phyloP scores from a whole-genome alignment of 371 early-diverging fungal genomes.

The Mucor plumbeus region DNA sequence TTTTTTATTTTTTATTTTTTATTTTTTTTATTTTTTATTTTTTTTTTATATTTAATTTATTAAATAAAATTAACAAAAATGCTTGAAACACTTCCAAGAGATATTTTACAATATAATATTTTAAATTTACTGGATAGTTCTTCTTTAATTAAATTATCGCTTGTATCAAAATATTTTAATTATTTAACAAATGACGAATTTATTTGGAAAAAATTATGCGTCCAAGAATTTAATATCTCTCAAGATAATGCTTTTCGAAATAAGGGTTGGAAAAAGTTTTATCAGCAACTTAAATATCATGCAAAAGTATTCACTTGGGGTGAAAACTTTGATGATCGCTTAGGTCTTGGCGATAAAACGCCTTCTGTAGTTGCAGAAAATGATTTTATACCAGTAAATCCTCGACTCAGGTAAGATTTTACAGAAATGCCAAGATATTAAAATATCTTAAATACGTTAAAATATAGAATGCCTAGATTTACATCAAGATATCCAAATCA shows the following conservation, averaged over 20 bases:
- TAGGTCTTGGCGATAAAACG: conserved; percentile 26
- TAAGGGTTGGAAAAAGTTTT: conserved; percentile 49
- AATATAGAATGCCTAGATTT: conserved; percentile 2
- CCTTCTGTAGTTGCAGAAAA: neutral
- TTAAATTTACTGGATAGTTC: conserved; percentile 29
- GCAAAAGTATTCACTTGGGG: conserved; percentile 52
- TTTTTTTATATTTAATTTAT: conserved; percentile 1
- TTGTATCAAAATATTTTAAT: conserved; percentile 30
- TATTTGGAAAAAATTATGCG: conserved; percentile 45
- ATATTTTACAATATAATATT: conserved; percentile 29
- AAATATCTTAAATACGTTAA: neutral
- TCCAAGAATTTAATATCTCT: conserved; percentile 41
- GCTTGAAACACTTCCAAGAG: conserved; percentile 26
- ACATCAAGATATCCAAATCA: conserved; percentile 2
- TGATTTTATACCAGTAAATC: neutral
- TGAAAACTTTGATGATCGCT: conserved; percentile 35
- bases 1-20: conserved; percentile 1
- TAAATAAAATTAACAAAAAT: neutral
- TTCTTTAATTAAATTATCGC: conserved; percentile 27
- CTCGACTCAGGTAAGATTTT: neutral
- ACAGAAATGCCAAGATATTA: conserved; percentile 9
- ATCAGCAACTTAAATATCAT: conserved; percentile 30
- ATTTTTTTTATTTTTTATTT: conserved; percentile 6
- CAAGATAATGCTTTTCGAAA: conserved; percentile 39
- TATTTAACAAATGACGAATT: conserved; percentile 40